Conservation (phyloP, 768 basidiomycete genomes). For the Cantharellus anzutake region DNA sequence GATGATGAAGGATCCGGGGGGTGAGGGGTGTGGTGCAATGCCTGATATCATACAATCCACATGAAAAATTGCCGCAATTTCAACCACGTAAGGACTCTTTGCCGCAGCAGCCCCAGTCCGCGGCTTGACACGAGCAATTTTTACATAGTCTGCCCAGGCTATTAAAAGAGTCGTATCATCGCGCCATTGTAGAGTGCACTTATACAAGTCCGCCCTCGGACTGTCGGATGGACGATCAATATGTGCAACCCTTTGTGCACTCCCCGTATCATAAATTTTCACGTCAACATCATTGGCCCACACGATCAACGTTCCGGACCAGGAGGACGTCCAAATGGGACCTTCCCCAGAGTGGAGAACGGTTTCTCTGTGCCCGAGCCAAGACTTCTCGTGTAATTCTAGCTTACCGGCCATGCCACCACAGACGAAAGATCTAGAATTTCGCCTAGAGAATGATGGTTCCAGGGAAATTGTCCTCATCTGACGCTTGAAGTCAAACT, state of each 20-base stretch:
- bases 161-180: constrained; percentile 81
- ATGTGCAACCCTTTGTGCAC: constrained; percentile 59
- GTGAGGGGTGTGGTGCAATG: constrained; percentile 55
- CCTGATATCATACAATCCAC: constrained; percentile 93
- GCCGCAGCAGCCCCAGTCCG: constrained; percentile 27
- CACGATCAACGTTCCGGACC: constrained; percentile 73
- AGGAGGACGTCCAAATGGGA: constrained; percentile 81
- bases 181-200: constrained; percentile 81
- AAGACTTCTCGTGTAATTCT: constrained; percentile 83
- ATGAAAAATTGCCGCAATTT: constrained; percentile 81
- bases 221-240: constrained; percentile 69
- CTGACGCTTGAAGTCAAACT: constrained; percentile 81
- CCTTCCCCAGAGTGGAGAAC: constrained; percentile 63
- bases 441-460: constrained; percentile 67
- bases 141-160: constrained; percentile 87
- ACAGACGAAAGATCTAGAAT: constrained; percentile 63
- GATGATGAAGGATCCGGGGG: constrained; percentile 47
- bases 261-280: constrained; percentile 75
- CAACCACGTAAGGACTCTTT: constrained; percentile 34
- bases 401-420: constrained; percentile 84
- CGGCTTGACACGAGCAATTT: constrained; percentile 62
- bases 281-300: constrained; percentile 95
- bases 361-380: constrained; percentile 89
- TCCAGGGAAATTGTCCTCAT: constrained; percentile 82
- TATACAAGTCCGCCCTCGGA: constrained; percentile 88